These are phyloP conservation scores for Hypoxylon sp. DNA, from an alignment of 2,329 filamentous ascomycete species.

Conservation along the genomic window DNA sequence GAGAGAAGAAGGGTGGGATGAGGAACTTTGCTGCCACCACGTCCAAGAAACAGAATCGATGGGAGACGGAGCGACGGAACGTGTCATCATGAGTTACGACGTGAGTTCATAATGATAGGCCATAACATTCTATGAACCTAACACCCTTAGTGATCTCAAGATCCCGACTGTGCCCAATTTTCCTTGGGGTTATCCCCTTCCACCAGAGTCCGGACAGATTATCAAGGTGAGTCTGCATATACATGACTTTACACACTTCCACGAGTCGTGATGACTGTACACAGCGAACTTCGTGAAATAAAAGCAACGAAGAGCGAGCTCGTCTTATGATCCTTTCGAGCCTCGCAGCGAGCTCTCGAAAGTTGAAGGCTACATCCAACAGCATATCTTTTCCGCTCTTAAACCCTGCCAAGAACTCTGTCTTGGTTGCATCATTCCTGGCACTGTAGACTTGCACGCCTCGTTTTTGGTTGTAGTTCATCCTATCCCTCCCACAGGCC, in stretches of 20 bases:
- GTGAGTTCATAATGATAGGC: constrained; percentile 48
- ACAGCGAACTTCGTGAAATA: constrained; percentile 12
- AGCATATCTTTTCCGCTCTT: neutral
- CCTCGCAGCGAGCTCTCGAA: neutral
- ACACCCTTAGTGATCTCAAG: constrained; percentile 45
- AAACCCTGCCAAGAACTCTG: neutral
- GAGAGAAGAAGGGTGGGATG: too few relatives aligned
- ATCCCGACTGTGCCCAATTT: constrained; percentile 19
- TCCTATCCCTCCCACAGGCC: neutral
- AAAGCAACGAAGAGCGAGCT: neutral
- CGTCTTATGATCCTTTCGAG: neutral
- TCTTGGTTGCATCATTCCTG: neutral
- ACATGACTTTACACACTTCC: constrained; percentile 8
- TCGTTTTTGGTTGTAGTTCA: neutral
- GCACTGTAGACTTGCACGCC: constrained; percentile 18
- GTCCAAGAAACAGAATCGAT: too few relatives aligned
- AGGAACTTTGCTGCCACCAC: too few relatives aligned
- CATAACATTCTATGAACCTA: constrained; percentile 45
- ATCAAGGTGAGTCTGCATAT: constrained; percentile 31
- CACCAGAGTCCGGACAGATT: neutral
- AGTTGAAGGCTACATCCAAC: neutral
- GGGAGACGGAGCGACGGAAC: constrained; percentile 12
- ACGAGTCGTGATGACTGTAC: constrained; percentile 27
- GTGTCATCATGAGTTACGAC: constrained; percentile 27
- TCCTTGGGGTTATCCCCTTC: constrained; percentile 5